Percentiles rank a stretch among this genome's conserved stretches.
These are phyloP conservation scores for Microthyrium microscopicum DNA, from an alignment of 2,329 filamentous ascomycete genomes.

Conservation along the genomic window DNA sequence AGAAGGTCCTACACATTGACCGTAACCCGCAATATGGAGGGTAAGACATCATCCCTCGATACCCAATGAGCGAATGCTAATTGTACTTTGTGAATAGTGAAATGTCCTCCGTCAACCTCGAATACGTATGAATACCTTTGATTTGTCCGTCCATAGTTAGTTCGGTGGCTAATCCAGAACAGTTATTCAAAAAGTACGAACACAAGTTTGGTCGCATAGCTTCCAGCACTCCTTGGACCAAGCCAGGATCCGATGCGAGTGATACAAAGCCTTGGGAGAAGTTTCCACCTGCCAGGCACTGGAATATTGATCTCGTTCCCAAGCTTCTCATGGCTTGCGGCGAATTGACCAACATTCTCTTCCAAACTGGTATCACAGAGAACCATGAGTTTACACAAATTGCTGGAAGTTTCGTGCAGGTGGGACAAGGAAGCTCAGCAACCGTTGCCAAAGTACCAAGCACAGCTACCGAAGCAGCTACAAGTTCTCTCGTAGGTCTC, in stretches of 20 bases:
- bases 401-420: constrained; percentile 90
- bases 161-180: not conserved
- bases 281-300: constrained; percentile 91
- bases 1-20: constrained; percentile 98
- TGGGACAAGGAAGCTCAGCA: constrained; percentile 63
- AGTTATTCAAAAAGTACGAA: constrained; percentile 96
- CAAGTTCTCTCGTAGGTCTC: constrained; percentile 87
- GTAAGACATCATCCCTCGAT: constrained; percentile 36
- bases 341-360: constrained; percentile 95
- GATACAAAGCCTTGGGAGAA: constrained; percentile 95
- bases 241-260: too few relatives aligned
- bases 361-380: constrained; percentile 62
- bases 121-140: constrained; percentile 46
- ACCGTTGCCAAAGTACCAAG: constrained; percentile 95
- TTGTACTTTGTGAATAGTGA: constrained; percentile 41
- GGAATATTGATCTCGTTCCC: constrained; percentile 97
- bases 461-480: constrained; percentile 71
- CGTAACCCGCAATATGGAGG: constrained; percentile 97
- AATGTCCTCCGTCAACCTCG: constrained; percentile 90
- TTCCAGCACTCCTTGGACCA: too few relatives aligned
- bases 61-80: not conserved
- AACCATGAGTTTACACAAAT: constrained; percentile 46
- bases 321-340: constrained; percentile 98
- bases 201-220: too few relatives aligned
- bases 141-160: not conserved